Evolutionary conservation across 345 rosid genomes (phyloP).

Genomic region (Populus deltoides): DNA sequence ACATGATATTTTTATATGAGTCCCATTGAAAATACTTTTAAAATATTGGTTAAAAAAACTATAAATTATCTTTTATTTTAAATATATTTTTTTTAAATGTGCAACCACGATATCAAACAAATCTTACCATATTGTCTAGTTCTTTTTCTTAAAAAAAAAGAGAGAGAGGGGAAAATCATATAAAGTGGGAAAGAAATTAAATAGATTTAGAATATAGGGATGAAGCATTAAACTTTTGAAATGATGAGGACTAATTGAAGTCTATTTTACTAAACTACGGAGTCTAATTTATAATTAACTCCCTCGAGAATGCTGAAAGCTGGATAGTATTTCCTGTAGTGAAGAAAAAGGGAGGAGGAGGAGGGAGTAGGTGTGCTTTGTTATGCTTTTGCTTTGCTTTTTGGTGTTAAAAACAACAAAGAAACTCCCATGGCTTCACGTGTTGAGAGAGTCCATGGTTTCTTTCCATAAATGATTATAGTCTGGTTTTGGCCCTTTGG

Average conservation of each 20-base stretch:
- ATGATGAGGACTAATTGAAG: neutral
- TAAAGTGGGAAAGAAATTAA: neutral
- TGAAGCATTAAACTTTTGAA: neutral
- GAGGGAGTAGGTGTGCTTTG: neutral
- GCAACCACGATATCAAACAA: too few species aligned
- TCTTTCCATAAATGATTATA: neutral
- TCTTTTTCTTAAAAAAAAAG: neutral
- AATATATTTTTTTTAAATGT: too few species aligned
- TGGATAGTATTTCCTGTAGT: neutral
- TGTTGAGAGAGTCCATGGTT: neutral
- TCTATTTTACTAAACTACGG: neutral
- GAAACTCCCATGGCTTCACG: too few species aligned
- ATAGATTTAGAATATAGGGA: neutral
- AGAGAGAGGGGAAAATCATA: neutral
- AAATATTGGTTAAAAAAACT: too few species aligned
- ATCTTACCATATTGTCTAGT: too few species aligned
- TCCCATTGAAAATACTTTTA: too few species aligned
- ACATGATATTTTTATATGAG: too few species aligned
- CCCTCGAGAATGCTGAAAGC: slow-evolving; percentile 42
- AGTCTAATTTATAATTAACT: neutral
- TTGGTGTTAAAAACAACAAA: neutral
- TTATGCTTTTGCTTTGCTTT: slow-evolving; percentile 29
- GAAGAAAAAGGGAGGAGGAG: neutral
- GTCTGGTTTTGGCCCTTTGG: too few species aligned
- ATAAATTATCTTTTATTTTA: too few species aligned